Percentiles rank a stretch among this genome's conserved stretches.
These are phyloP conservation scores for Pythium diclinum DNA, from an alignment of 352 stramenopile genomes.

Conservation along the genomic window DNA sequence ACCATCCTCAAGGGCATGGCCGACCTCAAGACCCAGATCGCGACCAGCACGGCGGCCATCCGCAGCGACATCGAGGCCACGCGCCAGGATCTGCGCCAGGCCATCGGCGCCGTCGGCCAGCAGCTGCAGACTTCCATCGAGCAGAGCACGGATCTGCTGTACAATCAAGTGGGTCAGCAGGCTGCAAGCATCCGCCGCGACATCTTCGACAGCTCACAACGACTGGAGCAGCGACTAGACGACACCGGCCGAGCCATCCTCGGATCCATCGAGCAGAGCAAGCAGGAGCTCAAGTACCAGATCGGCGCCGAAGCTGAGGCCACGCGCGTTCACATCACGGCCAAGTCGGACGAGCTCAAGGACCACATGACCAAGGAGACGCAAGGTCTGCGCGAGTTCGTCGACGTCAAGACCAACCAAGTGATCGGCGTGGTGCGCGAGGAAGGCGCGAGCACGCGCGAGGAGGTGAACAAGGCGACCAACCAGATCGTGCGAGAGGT, in stretches of 20 bases:
- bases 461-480: conserved; percentile 2
- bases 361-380: conserved; percentile 7
- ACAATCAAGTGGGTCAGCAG: conserved; percentile 1
- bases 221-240: conserved; percentile 1
- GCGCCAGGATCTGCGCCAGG: not conserved
- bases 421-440: conserved; percentile 10
- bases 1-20: conserved; percentile 1
- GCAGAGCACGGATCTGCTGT: not conserved
- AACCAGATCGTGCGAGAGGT: conserved; percentile 8
- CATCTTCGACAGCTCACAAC: conserved; percentile 4
- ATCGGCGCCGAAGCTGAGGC: conserved; percentile 11
- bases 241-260: not conserved
- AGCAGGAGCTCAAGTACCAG: conserved; percentile 17
- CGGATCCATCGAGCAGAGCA: conserved; percentile 12
- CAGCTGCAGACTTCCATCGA: conserved; percentile 8
- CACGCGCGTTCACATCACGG: conserved; percentile 1
- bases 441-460: conserved; percentile 3
- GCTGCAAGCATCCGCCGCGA: not conserved
- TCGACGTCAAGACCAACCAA: conserved; percentile 14
- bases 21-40: conserved; percentile 10
- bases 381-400: not conserved
- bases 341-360: conserved; percentile 13
- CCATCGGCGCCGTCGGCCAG: not conserved
- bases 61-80: conserved; percentile 10
- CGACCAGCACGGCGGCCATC: conserved; percentile 9